Base-by-base conservation (phyloP, 441 rosid genomes). In the Lepidium campestre region DNA sequence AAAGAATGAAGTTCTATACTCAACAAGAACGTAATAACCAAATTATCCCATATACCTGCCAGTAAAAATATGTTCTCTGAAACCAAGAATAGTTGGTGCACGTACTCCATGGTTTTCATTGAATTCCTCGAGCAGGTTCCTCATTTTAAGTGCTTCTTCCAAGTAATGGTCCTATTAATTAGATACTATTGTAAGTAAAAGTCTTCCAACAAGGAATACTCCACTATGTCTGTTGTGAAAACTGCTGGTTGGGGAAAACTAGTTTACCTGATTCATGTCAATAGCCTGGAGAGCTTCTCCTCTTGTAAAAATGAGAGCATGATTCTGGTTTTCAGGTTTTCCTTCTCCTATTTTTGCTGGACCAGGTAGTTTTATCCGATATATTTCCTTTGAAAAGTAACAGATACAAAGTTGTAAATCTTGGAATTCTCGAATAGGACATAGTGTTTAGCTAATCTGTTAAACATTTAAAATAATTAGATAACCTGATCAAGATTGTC, bases 61-160 rank as follows among this genome's bases (percentile, higher is more conserved):
- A 56, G 96, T 93, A 70, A 93, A 93, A 62, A 93, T 87, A 76
- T 93, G 98, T 76, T 93, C 98, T 50, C 98, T 92, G 71, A 86
- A 90, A 70, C 98, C 98, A 67, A 93, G 80, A 73, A 93, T 88
- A 65, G 97, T 75, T 67, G 98, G 97, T 50, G 96, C 77, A 18
- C 95, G 92, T 62, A 90, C 93, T 62, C 97, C 96, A 72, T 93
- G 99, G 80, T 93, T 90, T 78, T 86, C 96, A 37, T 85, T 83
- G 79, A 93, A 93, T 75, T 93, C 98, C 85, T 93, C 95, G 40
- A 93, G 80, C 67, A 93, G 88, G 75, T 93, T 93, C 49, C 91
- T 88, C 98, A 93, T 88, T 84, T 93, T 93, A 45, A 93, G 76
- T 53, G 97, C 96, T 86, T 93, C 98, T 83, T 93, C 99, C 78